These are phyloP conservation scores for Podospora tetraspora DNA, from an alignment of 495 filamentous ascomycete genomes.

Conservation along the genomic window DNA sequence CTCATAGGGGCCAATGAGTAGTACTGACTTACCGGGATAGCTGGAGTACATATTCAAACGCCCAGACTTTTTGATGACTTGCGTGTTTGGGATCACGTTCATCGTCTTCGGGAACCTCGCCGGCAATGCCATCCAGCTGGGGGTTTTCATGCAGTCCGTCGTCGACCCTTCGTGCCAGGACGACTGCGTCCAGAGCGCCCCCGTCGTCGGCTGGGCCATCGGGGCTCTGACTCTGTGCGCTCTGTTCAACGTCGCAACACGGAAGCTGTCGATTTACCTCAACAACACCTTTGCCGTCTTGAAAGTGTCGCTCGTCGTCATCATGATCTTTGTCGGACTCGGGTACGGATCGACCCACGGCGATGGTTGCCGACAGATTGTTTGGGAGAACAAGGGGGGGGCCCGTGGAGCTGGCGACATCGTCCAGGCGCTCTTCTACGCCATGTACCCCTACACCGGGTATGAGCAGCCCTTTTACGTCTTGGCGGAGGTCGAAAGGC, in stretches of 20 bases:
- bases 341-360: slow-evolving; percentile 7
- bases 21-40: too few species aligned
- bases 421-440: slow-evolving; percentile 11
- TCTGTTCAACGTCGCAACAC: too few species aligned
- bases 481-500: slow-evolving; percentile 7
- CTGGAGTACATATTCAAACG: slow-evolving; percentile 12
- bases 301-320: too few species aligned
- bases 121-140: slow-evolving; percentile 9
- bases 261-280: too few species aligned
- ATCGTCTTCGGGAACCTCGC: slow-evolving; percentile 11
- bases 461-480: slow-evolving; percentile 20
- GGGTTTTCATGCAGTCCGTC: neutral
- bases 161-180: slow-evolving; percentile 3
- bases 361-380: slow-evolving; percentile 7
- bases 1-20: too few species aligned
- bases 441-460: slow-evolving; percentile 15
- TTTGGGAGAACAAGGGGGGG: neutral
- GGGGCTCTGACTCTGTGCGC: too few species aligned
- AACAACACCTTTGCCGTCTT: too few species aligned
- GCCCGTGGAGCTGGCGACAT: slow-evolving; percentile 9
- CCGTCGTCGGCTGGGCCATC: slow-evolving; percentile 7
- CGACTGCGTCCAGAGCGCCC: neutral
- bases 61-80: slow-evolving; percentile 3
- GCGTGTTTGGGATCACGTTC: slow-evolving; percentile 12
- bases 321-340: slow-evolving; percentile 3